A percentile compares a stretch with the other conserved stretches of the same genome.
Conservation (phyloP, 169 alveolate genomes). For the Cryptosporidium ryanae region DNA sequence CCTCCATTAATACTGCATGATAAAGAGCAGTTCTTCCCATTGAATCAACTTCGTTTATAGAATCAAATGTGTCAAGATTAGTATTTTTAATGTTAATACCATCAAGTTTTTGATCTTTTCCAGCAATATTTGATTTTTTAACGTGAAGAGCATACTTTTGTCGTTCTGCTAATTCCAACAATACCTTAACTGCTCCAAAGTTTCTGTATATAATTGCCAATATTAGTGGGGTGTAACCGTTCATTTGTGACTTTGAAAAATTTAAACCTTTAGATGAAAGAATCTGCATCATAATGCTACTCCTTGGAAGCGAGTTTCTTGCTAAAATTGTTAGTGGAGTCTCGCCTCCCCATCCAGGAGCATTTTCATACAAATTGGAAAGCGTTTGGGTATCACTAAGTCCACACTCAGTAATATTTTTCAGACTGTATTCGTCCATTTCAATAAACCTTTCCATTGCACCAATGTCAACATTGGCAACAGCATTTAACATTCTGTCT, state of each 20-base stretch:
- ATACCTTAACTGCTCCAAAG: conserved; percentile 64
- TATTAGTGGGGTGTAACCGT: conserved; percentile 58
- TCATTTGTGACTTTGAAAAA: conserved; percentile 62
- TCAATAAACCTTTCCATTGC: conserved; percentile 65
- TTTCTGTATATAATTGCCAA: conserved; percentile 62
- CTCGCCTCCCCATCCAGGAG: conserved; percentile 75
- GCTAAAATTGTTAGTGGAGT: conserved; percentile 66
- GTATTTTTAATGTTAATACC: not conserved
- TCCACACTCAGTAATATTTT: conserved; percentile 1
- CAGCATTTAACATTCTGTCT: conserved; percentile 72
- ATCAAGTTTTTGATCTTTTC: not conserved
- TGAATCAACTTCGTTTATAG: conserved; percentile 44
- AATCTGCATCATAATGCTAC: conserved; percentile 66
- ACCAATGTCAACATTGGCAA: conserved; percentile 62
- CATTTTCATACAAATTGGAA: conserved; percentile 65
- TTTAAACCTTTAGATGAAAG: conserved; percentile 57
- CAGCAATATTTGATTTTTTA: not conserved
- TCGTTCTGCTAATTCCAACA: conserved; percentile 59
- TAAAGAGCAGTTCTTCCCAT: conserved; percentile 68
- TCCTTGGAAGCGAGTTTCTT: conserved; percentile 47
- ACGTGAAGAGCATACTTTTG: conserved; percentile 15
- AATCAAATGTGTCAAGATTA: not conserved
- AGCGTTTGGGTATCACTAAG: not conserved
- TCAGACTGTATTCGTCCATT: conserved; percentile 46
- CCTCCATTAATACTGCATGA: conserved; percentile 71